A percentile compares a stretch with the other conserved stretches of the same genome.
phyloP scores from a whole-genome alignment of 116 monocot species.

The Zostera marina region DNA sequence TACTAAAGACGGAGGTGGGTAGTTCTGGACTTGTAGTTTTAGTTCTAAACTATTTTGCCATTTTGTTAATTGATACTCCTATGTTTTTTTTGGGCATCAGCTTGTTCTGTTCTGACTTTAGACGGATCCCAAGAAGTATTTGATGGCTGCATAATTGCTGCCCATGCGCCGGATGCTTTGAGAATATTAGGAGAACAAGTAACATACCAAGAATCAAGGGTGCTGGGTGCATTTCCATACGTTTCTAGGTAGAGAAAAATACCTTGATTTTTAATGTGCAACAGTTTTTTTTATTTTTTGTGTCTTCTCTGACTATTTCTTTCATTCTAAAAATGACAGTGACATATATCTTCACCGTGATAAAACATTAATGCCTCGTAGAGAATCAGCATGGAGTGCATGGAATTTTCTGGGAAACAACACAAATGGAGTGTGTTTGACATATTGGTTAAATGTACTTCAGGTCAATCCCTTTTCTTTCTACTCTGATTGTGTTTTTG shows the following conservation, averaged over 20 bases:
- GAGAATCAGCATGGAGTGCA: slow-evolving; percentile 82
- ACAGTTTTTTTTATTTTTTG: neutral
- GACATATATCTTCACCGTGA: slow-evolving; percentile 90
- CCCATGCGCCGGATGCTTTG: slow-evolving; percentile 82
- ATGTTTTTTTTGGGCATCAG: slow-evolving; percentile 14
- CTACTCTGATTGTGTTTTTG: neutral
- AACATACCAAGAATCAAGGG: slow-evolving; percentile 63
- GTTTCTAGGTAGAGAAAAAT: slow-evolving; percentile 37
- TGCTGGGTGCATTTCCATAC: slow-evolving; percentile 88
- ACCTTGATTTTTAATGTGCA: neutral
- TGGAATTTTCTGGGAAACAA: slow-evolving; percentile 90
- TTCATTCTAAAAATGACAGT: slow-evolving; percentile 17
- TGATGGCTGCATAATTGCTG: slow-evolving; percentile 56
- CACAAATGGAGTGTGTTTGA: slow-evolving; percentile 52
- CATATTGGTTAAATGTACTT: slow-evolving; percentile 94
- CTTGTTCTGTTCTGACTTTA: slow-evolving; percentile 32
- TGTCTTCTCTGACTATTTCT: neutral
- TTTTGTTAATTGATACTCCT: too few species aligned
- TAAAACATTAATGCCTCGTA: slow-evolving; percentile 70
- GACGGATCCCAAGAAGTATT: slow-evolving; percentile 51
- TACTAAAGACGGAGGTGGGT: slow-evolving; percentile 34
- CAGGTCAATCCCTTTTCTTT: slow-evolving; percentile 33
- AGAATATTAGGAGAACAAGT: slow-evolving; percentile 62
- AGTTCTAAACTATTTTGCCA: too few species aligned
- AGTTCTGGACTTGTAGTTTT: too few species aligned